Evolutionary conservation across 257 asterid genomes (phyloP).

Genomic region (Rauvolfia tetraphylla): DNA sequence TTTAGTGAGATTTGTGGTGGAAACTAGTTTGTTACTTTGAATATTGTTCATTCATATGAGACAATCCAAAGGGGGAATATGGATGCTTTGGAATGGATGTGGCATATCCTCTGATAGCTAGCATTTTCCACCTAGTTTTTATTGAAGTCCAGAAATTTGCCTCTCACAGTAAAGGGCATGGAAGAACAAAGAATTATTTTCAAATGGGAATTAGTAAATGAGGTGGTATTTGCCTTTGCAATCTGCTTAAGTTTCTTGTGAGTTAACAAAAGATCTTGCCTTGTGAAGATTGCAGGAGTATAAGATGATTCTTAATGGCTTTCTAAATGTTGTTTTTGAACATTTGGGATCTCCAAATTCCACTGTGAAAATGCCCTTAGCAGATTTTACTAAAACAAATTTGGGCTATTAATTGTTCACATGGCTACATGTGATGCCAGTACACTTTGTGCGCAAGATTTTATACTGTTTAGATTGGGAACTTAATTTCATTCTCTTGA

Average conservation of each 20-base stretch:
- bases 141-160: not conserved
- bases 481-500: not conserved
- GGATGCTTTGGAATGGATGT: not conserved
- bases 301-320: not conserved
- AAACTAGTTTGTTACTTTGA: not conserved
- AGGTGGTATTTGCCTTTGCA: not conserved
- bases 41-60: not conserved
- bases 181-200: too few relatives aligned
- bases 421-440: not conserved
- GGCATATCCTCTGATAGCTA: not conserved
- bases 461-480: not conserved
- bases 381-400: not conserved
- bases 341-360: not conserved
- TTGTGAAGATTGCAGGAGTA: not conserved
- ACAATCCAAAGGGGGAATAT: not conserved
- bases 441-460: not conserved
- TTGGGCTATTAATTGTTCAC: not conserved
- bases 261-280: not conserved
- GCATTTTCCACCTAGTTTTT: not conserved
- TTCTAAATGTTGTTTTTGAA: not conserved
- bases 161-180: not conserved
- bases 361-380: not conserved
- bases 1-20: not conserved
- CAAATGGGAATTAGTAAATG: too few relatives aligned
- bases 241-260: not conserved